A percentile compares a stretch with the other conserved stretches of the same genome.
Evolutionary conservation across 176 grass and related monocot species (phyloP).

Genomic region (Ampelocalamus luodianensis): DNA sequence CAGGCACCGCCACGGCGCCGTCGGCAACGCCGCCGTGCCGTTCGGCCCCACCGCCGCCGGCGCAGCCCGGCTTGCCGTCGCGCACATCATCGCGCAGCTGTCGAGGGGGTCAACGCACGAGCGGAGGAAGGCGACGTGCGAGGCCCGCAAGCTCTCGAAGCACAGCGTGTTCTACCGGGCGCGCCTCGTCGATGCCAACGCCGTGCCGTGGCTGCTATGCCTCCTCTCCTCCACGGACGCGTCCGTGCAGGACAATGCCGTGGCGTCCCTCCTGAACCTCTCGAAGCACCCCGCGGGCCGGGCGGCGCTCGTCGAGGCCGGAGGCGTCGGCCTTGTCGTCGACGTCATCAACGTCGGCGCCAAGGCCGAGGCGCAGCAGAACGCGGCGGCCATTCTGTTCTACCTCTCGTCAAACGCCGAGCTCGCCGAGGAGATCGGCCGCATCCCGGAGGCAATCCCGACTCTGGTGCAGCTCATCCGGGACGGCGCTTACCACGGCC

Average conservation of each 20-base stretch:
- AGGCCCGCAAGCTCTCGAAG: slow-evolving; percentile 80
- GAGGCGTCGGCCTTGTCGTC: slow-evolving; percentile 68
- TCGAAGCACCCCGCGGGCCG: slow-evolving; percentile 74
- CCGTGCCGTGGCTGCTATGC: slow-evolving; percentile 78
- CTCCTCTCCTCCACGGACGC: slow-evolving; percentile 66
- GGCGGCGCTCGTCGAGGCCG: slow-evolving; percentile 57
- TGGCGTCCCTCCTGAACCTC: slow-evolving; percentile 67
- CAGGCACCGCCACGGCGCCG: slow-evolving; percentile 45
- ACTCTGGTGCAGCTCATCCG: slow-evolving; percentile 67
- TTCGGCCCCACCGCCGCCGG: slow-evolving; percentile 42
- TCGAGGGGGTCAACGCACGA: slow-evolving; percentile 50
- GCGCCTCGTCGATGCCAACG: slow-evolving; percentile 64
- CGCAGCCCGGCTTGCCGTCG: slow-evolving; percentile 52
- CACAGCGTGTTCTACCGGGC: slow-evolving; percentile 65
- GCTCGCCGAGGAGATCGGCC: slow-evolving; percentile 66
- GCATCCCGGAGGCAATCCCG: slow-evolving; percentile 66
- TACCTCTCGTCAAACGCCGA: slow-evolving; percentile 67
- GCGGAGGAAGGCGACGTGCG: slow-evolving; percentile 62
- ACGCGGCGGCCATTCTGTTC: slow-evolving; percentile 83
- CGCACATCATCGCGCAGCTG: slow-evolving; percentile 52
- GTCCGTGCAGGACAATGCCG: slow-evolving; percentile 69
- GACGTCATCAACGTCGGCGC: slow-evolving; percentile 68
- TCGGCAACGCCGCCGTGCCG: slow-evolving; percentile 23
- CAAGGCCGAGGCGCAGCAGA: slow-evolving; percentile 62
- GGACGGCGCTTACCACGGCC: slow-evolving; percentile 53